Percentiles rank a stretch among this genome's conserved stretches.
Evolutionary conservation across 2,329 filamentous ascomycete species (phyloP).

Genomic region (Lasiodiplodia theobromae): DNA sequence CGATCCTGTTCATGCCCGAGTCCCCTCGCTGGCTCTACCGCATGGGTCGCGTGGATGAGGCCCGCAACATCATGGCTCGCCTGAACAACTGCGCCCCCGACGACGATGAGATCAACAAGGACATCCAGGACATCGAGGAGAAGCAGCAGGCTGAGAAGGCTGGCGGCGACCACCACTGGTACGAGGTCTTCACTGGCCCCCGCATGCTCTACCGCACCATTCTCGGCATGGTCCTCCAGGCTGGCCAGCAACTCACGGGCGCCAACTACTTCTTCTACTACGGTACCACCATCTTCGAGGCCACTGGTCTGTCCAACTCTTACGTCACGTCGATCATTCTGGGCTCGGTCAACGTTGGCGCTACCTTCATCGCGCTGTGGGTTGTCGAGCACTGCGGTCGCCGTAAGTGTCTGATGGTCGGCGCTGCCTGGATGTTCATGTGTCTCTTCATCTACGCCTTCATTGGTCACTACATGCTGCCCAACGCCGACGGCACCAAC

Average conservation of each 20-base stretch:
- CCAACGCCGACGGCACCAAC: constrained; percentile 40
- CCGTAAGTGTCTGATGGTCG: constrained; percentile 53
- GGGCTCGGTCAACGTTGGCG: constrained; percentile 57
- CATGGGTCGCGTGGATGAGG: constrained; percentile 58
- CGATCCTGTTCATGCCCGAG: constrained; percentile 54
- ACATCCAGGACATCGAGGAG: constrained; percentile 63
- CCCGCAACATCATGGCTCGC: constrained; percentile 57
- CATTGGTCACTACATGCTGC: constrained; percentile 54
- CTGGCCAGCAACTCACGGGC: constrained; percentile 72
- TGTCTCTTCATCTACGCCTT: constrained; percentile 65
- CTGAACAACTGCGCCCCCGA: constrained; percentile 61
- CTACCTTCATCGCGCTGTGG: constrained; percentile 55
- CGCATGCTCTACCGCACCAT: constrained; percentile 71
- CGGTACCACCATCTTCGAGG: constrained; percentile 55
- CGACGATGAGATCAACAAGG: constrained; percentile 61
- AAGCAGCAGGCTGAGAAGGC: constrained; percentile 62
- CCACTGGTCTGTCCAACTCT: constrained; percentile 50
- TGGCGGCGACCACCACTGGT: constrained; percentile 44
- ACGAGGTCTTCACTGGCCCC: constrained; percentile 70
- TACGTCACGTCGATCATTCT: constrained; percentile 58
- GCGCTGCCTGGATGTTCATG: constrained; percentile 58
- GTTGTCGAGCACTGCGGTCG: constrained; percentile 57
- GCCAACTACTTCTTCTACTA: constrained; percentile 72
- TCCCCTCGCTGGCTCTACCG: constrained; percentile 56
- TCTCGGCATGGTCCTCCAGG: constrained; percentile 62